phyloP scores from a whole-genome alignment of 208 protist species.

The Leishmania lainsoni region DNA sequence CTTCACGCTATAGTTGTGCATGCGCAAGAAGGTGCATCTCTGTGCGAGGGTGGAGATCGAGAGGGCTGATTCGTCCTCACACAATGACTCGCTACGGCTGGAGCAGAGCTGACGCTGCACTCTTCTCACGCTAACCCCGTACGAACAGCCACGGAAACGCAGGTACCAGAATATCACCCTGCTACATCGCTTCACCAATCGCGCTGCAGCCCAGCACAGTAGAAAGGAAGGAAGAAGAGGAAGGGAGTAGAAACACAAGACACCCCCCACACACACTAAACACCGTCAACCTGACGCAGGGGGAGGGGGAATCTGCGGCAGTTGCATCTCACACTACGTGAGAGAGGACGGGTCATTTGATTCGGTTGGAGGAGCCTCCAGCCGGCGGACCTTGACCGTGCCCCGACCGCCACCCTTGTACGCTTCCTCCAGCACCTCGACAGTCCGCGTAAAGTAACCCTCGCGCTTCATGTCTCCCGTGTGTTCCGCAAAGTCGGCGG shows the following conservation, averaged over 20 bases:
- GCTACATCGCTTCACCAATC: neutral
- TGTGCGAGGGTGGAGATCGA: neutral
- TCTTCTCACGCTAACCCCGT: neutral
- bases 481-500: slow-evolving; percentile 57
- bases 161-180: neutral
- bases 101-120: neutral
- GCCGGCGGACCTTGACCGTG: slow-evolving; percentile 38
- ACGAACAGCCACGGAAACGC: neutral
- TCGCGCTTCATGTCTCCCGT: slow-evolving; percentile 33
- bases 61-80: neutral
- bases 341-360: neutral
- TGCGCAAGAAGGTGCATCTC: neutral
- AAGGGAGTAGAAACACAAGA: neutral
- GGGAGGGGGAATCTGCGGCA: neutral
- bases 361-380: slow-evolving; percentile 28
- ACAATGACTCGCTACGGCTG: neutral
- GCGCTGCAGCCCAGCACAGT: neutral
- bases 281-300: neutral
- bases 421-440: slow-evolving; percentile 48
- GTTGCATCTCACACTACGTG: neutral
- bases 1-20: too few species aligned
- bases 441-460: slow-evolving; percentile 43
- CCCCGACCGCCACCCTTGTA: slow-evolving; percentile 45
- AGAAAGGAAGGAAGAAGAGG: neutral
- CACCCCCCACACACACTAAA: neutral